phyloP scores from a whole-genome alignment of 306 rosid genomes.

The Cicer pinnatifidum region DNA sequence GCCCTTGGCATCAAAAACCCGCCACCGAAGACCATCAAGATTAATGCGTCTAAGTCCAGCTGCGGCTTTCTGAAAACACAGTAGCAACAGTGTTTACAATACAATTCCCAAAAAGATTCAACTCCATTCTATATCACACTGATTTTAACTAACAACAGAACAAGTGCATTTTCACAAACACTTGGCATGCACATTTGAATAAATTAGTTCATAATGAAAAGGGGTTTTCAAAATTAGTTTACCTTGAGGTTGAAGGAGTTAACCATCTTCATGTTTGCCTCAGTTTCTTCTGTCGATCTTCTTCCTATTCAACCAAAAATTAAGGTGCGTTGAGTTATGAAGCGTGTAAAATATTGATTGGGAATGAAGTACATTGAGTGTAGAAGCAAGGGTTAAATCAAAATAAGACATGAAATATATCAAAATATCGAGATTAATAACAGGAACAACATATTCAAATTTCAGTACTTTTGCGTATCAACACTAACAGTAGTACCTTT shows the following conservation, averaged over 20 bases:
- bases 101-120: background rate
- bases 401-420: background rate
- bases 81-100: background rate
- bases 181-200: slow-evolving; percentile 15
- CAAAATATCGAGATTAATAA: background rate
- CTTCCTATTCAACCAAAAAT: slow-evolving; percentile 13
- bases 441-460: background rate
- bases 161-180: slow-evolving; percentile 43
- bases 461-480: background rate
- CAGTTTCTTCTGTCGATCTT: background rate
- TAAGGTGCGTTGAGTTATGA: background rate
- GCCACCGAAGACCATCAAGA: slow-evolving; percentile 90
- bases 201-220: background rate
- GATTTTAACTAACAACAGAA: background rate
- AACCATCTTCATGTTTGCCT: slow-evolving; percentile 47
- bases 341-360: background rate
- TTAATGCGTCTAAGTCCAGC: slow-evolving; percentile 88
- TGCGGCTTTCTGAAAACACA: slow-evolving; percentile 71
- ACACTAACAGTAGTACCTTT: background rate
- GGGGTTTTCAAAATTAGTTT: background rate
- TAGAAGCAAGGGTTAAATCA: background rate
- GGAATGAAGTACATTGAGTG: background rate
- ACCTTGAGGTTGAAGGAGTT: slow-evolving; percentile 54
- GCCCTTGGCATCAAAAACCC: slow-evolving; percentile 90
- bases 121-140: background rate